A percentile compares a stretch with the other conserved stretches of the same genome.
Conservation (phyloP, 148 eudicot genomes). For the Euryodendron excelsum region DNA sequence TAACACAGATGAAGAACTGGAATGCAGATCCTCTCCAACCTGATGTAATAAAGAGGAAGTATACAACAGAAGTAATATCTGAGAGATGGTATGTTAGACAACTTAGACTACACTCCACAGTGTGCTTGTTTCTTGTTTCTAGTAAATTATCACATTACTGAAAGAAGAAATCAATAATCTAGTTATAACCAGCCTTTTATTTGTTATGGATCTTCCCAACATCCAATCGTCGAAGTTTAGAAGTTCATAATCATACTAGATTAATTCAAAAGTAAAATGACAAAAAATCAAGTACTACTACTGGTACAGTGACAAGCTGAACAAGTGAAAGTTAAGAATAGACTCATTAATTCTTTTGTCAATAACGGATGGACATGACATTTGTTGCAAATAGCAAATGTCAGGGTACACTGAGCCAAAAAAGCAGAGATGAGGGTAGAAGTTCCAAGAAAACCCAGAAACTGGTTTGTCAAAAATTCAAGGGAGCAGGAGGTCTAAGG, state of each 20-base stretch:
- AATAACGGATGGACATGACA: not conserved
- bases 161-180: not conserved
- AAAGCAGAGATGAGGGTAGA: not conserved
- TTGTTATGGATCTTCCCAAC: not conserved
- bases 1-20: not conserved
- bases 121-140: not conserved
- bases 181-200: not conserved
- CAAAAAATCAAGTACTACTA: not conserved
- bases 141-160: not conserved
- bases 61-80: not conserved
- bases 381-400: not conserved
- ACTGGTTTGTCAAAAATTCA: slow-evolving; percentile 11
- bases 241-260: not conserved
- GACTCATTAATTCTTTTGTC: not conserved
- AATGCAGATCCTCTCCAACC: not conserved
- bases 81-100: slow-evolving; percentile 1
- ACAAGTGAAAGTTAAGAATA: not conserved
- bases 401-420: not conserved
- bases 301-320: not conserved
- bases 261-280: not conserved
- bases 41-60: not conserved
- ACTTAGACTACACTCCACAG: not conserved
- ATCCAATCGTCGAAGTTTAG: not conserved
- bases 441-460: not conserved
- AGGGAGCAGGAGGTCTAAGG: slow-evolving; percentile 1